These are phyloP conservation scores for Paraphaeosphaeria sporulosa DNA, from an alignment of 2,329 filamentous ascomycete genomes.

Conservation along the genomic window DNA sequence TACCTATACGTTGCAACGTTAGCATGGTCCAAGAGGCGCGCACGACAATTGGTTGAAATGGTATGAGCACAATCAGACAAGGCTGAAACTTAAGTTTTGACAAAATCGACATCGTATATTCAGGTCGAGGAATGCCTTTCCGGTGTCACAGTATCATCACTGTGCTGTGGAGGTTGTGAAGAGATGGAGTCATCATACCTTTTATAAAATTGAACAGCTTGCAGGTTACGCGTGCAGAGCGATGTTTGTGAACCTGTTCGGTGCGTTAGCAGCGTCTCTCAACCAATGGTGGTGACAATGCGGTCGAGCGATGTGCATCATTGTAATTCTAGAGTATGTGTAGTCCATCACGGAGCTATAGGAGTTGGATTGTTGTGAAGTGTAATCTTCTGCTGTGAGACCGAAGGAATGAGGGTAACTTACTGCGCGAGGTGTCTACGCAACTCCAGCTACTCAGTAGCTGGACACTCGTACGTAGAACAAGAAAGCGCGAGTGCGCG, in stretches of 20 bases:
- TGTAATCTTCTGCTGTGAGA: slow-evolving; percentile 52
- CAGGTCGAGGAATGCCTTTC: slow-evolving; percentile 74
- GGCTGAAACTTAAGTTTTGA: slow-evolving; percentile 71
- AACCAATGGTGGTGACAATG: slow-evolving; percentile 1
- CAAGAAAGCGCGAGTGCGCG: slow-evolving; percentile 14
- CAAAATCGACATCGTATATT: slow-evolving; percentile 70
- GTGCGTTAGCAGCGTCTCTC: slow-evolving; percentile 27
- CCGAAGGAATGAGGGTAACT: slow-evolving; percentile 12
- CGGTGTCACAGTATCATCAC: slow-evolving; percentile 70
- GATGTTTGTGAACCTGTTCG: slow-evolving; percentile 15
- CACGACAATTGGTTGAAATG: slow-evolving; percentile 13
- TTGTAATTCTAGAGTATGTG: slow-evolving; percentile 64
- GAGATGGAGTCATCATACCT: slow-evolving; percentile 48
- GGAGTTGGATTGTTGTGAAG: slow-evolving; percentile 65
- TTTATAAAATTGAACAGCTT: slow-evolving; percentile 31
- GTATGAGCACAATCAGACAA: slow-evolving; percentile 64
- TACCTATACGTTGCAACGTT: slow-evolving; percentile 42
- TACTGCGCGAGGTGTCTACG: slow-evolving; percentile 13
- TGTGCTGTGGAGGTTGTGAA: slow-evolving; percentile 40
- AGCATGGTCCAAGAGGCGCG: slow-evolving; percentile 30
- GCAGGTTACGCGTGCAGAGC: background rate
- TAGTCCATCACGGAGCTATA: slow-evolving; percentile 62
- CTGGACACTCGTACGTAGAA: background rate
- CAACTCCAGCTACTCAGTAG: background rate
- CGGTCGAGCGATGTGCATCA: slow-evolving; percentile 51